Evolutionary conservation across 768 basidiomycete genomes (phyloP).

Genomic region (Pulveroboletus sp.): DNA sequence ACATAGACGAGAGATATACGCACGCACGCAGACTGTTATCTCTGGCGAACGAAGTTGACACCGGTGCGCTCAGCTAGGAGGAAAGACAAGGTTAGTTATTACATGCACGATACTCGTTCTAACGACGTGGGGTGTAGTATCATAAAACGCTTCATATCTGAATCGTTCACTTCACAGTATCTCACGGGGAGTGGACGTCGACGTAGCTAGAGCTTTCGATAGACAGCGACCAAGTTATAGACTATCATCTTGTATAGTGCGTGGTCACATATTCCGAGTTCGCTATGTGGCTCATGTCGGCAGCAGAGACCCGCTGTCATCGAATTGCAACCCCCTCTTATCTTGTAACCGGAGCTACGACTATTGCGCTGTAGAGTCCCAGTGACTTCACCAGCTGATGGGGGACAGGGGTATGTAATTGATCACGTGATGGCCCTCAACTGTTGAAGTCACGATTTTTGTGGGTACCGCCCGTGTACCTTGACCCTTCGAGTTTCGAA

Average conservation of each 20-base stretch:
- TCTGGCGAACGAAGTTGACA: constrained; percentile 16
- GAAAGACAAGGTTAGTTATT: constrained; percentile 4
- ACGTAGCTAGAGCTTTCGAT: constrained; percentile 3
- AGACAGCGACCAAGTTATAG: not conserved
- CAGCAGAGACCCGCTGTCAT: not conserved
- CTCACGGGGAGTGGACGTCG: not conserved
- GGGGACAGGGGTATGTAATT: no score
- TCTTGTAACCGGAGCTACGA: not conserved
- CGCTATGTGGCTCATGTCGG: constrained; percentile 10
- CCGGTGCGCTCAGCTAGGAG: not conserved
- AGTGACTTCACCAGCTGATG: not conserved
- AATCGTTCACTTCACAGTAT: not conserved
- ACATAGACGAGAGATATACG: constrained; percentile 62
- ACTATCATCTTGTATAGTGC: constrained; percentile 12
- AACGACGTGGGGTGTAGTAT: not conserved
- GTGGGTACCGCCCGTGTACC: constrained; percentile 10
- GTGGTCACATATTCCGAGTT: constrained; percentile 4
- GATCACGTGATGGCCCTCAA: constrained; percentile 8
- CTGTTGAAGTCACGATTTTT: constrained; percentile 19
- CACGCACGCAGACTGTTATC: constrained; percentile 40
- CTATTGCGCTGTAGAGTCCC: not conserved
- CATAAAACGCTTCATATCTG: not conserved
- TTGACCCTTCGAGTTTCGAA: not conserved
- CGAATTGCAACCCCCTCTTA: not conserved
- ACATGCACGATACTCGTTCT: no score